Evolutionary conservation across 148 eudicot genomes (phyloP).

Genomic region (Fagopyrum tataricum): DNA sequence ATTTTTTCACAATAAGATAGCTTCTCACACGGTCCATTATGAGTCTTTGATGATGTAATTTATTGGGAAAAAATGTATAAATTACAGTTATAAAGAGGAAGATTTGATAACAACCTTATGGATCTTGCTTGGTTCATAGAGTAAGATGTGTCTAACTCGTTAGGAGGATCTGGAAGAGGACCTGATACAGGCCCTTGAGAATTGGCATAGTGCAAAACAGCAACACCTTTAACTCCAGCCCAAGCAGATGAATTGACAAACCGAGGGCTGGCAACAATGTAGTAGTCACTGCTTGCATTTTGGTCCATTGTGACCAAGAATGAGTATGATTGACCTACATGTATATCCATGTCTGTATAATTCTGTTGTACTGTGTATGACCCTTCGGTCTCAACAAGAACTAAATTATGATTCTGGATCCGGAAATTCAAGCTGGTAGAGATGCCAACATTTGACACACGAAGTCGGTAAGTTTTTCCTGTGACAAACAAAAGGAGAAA

Average conservation of each 20-base stretch:
- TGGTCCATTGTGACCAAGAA: conserved; percentile 97
- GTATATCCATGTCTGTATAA: conserved; percentile 94
- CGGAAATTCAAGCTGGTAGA: conserved; percentile 95
- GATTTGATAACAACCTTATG: conserved; percentile 62
- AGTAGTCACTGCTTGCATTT: conserved; percentile 80
- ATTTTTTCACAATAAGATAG: too few species aligned
- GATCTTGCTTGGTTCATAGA: conserved; percentile 99
- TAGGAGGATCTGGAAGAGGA: conserved; percentile 95
- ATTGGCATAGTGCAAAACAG: conserved; percentile 80
- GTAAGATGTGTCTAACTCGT: conserved; percentile 62
- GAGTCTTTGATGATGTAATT: not conserved
- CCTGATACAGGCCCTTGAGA: conserved; percentile 94
- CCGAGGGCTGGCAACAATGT: conserved; percentile 93
- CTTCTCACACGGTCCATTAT: too few species aligned
- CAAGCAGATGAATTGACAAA: conserved; percentile 59
- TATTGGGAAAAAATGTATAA: conserved; percentile 16
- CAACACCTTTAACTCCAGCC: conserved; percentile 61
- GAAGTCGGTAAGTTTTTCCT: conserved; percentile 91
- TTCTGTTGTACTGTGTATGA: conserved; percentile 90
- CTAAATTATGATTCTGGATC: conserved; percentile 87
- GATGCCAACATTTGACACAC: conserved; percentile 87
- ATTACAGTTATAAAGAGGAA: conserved; percentile 13
- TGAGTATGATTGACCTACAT: conserved; percentile 95
- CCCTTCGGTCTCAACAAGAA: conserved; percentile 96
- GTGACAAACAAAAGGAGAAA: conserved; percentile 12